phyloP scores from a whole-genome alignment of 2,329 filamentous ascomycete species.

The Colletotrichum ledebouriae region DNA sequence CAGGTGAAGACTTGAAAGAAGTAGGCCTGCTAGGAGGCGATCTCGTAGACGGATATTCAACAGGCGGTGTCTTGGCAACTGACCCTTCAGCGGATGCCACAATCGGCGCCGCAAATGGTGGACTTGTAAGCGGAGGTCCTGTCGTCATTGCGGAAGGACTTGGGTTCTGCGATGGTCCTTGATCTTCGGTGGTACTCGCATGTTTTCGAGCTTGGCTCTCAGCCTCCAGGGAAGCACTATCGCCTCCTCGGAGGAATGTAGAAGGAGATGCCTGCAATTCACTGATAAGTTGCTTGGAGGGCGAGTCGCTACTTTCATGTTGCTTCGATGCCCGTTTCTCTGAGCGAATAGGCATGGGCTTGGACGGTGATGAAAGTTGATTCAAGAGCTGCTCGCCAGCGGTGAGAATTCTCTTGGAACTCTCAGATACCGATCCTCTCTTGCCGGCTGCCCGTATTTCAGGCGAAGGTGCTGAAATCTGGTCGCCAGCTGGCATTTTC shows the following conservation, averaged over 20 bases:
- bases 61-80: not conserved
- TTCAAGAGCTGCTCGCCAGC: slow-evolving; percentile 12
- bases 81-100: no score
- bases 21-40: no score
- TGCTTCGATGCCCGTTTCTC: not conserved
- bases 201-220: not conserved
- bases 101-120: slow-evolving; percentile 6
- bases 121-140: slow-evolving; percentile 2
- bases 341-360: not conserved
- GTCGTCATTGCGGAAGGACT: not conserved
- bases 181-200: not conserved
- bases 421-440: not conserved
- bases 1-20: not conserved
- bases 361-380: slow-evolving; percentile 21
- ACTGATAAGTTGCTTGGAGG: slow-evolving; percentile 25
- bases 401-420: not conserved
- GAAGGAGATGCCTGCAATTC: slow-evolving; percentile 20
- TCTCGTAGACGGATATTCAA: not conserved
- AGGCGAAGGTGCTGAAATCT: slow-evolving; percentile 8
- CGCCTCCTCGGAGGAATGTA: not conserved
- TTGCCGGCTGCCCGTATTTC: not conserved
- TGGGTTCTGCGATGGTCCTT: slow-evolving; percentile 1
- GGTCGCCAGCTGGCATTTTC: not conserved
- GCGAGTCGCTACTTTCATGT: slow-evolving; percentile 7
- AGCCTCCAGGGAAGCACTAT: not conserved